Evolutionary conservation across 805 yeast genomes (phyloP).

Genomic region (Starmerella powellii): DNA sequence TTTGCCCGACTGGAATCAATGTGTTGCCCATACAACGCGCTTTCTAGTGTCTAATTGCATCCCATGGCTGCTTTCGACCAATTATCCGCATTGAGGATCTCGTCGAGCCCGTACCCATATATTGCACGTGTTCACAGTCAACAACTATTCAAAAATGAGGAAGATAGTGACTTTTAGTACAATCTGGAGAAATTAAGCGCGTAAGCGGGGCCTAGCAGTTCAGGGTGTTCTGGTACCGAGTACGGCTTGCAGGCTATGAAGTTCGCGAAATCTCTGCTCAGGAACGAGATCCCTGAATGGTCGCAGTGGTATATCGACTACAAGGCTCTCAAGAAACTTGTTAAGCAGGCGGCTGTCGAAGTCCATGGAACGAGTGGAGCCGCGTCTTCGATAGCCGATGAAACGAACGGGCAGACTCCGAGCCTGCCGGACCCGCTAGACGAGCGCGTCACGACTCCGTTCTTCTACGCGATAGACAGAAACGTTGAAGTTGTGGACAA

Average conservation of each 20-base stretch:
- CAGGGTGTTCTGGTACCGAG: not conserved
- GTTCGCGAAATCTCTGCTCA: slow-evolving; percentile 35
- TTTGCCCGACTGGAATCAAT: too few species aligned
- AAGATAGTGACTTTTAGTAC: too few species aligned
- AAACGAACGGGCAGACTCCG: too few species aligned
- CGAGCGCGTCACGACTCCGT: slow-evolving; percentile 28
- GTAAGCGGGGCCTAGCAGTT: not conserved
- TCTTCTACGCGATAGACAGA: slow-evolving; percentile 67
- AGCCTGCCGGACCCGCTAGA: slow-evolving; percentile 2
- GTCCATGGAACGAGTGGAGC: slow-evolving; percentile 18
- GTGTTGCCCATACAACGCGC: too few species aligned
- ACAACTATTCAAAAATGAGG: too few species aligned
- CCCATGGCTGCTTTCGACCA: too few species aligned
- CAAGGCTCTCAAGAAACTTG: slow-evolving; percentile 67
- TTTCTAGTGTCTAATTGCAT: too few species aligned
- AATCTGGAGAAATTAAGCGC: too few species aligned
- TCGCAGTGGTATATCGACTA: slow-evolving; percentile 68
- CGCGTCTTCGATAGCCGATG: not conserved
- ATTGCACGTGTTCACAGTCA: too few species aligned
- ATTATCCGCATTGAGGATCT: too few species aligned
- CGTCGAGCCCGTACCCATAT: too few species aligned
- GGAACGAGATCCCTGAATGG: slow-evolving; percentile 96
- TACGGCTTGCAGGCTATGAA: too few species aligned
- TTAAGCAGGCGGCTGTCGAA: slow-evolving; percentile 47
- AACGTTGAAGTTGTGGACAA: slow-evolving; percentile 72